phyloP scores from a whole-genome alignment of 176 grass and related monocot genomes.

The Musa schizocarpa region DNA sequence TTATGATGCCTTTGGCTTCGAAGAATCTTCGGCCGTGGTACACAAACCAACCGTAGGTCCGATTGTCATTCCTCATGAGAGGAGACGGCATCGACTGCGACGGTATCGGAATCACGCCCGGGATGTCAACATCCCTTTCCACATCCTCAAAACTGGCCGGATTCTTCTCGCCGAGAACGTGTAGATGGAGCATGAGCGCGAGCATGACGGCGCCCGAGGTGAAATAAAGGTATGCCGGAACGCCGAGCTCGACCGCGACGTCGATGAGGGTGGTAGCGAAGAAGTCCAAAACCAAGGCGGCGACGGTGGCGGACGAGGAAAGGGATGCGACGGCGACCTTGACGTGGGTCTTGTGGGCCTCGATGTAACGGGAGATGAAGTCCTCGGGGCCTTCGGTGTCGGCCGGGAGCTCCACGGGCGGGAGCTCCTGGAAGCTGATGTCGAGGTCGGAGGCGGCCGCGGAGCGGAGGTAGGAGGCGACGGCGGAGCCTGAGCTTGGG shows the following conservation, averaged over 20 bases:
- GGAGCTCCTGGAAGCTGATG: conserved; percentile 44
- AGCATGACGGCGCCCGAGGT: conserved; percentile 30
- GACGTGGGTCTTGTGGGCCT: conserved; percentile 29
- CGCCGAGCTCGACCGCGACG: conserved; percentile 22
- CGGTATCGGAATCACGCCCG: conserved; percentile 36
- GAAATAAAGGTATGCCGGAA: conserved; percentile 58
- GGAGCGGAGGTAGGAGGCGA: conserved; percentile 26
- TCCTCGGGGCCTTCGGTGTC: conserved; percentile 31
- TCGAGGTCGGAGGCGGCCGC: conserved; percentile 30
- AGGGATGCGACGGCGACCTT: conserved; percentile 27
- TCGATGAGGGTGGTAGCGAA: conserved; percentile 42
- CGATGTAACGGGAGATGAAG: conserved; percentile 36
- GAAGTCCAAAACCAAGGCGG: conserved; percentile 50
- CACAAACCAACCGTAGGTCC: conserved; percentile 30
- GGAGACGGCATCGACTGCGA: conserved; percentile 12
- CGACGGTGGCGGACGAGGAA: conserved; percentile 18
- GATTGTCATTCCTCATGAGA: conserved; percentile 26
- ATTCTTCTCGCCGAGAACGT: conserved; percentile 21
- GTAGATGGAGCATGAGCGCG: conserved; percentile 32
- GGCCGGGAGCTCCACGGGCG: conserved; percentile 17
- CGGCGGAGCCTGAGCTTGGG: conserved; percentile 12
- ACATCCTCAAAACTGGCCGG: conserved; percentile 18
- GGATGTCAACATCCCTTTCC: conserved; percentile 26
- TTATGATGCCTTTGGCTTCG: conserved; percentile 31
- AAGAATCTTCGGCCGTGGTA: conserved; percentile 29